These are phyloP conservation scores for Elsinoe necatrix DNA, from an alignment of 2,329 filamentous ascomycete species.

Conservation along the genomic window DNA sequence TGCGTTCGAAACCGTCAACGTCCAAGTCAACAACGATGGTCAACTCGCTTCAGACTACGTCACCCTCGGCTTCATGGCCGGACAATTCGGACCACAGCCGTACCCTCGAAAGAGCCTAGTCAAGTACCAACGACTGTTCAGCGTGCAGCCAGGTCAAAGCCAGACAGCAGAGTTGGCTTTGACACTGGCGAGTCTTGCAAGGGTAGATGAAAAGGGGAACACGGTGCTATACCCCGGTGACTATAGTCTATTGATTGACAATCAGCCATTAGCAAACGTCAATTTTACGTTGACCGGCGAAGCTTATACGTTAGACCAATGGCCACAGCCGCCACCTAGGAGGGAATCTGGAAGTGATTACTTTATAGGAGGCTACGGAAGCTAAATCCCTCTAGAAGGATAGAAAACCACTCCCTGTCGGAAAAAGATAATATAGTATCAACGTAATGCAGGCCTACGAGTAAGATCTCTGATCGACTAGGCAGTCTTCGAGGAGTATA, in stretches of 20 bases:
- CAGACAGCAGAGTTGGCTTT: slow-evolving; percentile 33
- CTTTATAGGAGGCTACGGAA: slow-evolving; percentile 26
- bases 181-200: slow-evolving; percentile 42
- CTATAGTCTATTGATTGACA: slow-evolving; percentile 43
- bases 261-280: slow-evolving; percentile 33
- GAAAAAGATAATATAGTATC: too few species aligned
- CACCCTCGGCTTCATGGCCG: slow-evolving; percentile 43
- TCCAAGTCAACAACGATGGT: slow-evolving; percentile 44
- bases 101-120: slow-evolving; percentile 47
- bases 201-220: slow-evolving; percentile 44
- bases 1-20: slow-evolving; percentile 34
- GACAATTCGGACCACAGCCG: slow-evolving; percentile 42
- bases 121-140: slow-evolving; percentile 40
- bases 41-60: slow-evolving; percentile 44
- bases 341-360: slow-evolving; percentile 20
- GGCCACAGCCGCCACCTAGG: slow-evolving; percentile 26
- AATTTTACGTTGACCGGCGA: slow-evolving; percentile 43
- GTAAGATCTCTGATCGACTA: too few species aligned
- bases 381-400: neutral
- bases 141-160: slow-evolving; percentile 22
- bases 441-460: too few species aligned
- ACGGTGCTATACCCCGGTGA: slow-evolving; percentile 46
- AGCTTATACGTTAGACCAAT: slow-evolving; percentile 35
- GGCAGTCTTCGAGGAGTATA: too few species aligned
- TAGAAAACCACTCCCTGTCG: too few species aligned